A percentile compares a stretch with the other conserved stretches of the same genome.
Evolutionary conservation across 345 rosid genomes (phyloP).

Genomic region (Eucalyptus viminalis): DNA sequence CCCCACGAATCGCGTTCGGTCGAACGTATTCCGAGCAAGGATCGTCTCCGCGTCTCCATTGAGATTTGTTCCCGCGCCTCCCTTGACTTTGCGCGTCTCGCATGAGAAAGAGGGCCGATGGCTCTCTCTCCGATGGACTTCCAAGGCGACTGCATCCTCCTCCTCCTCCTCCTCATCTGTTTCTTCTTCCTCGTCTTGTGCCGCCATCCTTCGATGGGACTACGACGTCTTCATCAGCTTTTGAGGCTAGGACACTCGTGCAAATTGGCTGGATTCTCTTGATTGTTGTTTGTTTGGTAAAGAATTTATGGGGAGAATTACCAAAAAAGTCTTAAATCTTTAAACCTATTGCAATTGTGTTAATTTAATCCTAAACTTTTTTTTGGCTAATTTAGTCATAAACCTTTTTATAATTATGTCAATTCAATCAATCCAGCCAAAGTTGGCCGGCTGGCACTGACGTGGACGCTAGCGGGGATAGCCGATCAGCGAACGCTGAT

Average conservation of each 20-base stretch:
- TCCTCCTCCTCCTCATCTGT: neutral
- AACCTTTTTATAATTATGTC: no score
- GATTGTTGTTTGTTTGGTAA: neutral
- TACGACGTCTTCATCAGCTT: slow-evolving; percentile 21
- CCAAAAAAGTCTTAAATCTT: no score
- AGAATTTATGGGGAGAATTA: neutral
- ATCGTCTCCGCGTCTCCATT: neutral
- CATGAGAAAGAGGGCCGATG: neutral
- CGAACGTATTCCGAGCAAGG: neutral
- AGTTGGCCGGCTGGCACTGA: no score
- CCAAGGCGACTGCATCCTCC: neutral
- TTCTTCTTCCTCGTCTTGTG: neutral
- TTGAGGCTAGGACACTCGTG: slow-evolving; percentile 13
- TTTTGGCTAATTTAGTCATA: no score
- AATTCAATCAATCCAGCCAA: no score
- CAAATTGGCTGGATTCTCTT: neutral
- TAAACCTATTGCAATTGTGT: no score
- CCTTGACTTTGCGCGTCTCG: neutral
- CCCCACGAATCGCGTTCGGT: no score
- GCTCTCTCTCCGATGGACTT: neutral
- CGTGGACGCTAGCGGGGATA: no score
- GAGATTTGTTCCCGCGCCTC: neutral
- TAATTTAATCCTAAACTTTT: no score
- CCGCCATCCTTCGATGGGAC: neutral
- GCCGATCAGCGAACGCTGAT: no score